Evolutionary conservation across 2,329 filamentous ascomycete genomes (phyloP), one percentile per base, ranked within the genome.

Genomic region (Talaromyces sp.): DNA sequence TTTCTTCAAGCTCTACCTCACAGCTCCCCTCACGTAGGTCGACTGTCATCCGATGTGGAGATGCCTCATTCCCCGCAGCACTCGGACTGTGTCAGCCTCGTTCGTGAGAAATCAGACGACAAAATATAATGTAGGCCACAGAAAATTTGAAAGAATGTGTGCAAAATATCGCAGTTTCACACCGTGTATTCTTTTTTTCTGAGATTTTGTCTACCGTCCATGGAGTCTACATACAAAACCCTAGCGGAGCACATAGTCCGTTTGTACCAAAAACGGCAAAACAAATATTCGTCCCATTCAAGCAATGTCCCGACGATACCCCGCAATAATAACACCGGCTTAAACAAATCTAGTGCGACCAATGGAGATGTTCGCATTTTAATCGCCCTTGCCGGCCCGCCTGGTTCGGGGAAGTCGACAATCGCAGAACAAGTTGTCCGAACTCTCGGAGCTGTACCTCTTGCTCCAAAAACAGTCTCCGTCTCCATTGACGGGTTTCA

Each of bases 401-500:
- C 64, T 16, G 64, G 64, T 18, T 62, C 63, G 34, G 65, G 65
- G 10, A 66, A 66, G 44, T 51, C 63, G 18, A 66, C 64, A 10
- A 63, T 64, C 16, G 64, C 64, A 23, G 53, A 52, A 16, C 31
- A 63, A 44, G 44, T 66, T 18, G 63, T 54, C 28, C n/a, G 33
- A 54, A 14, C 51, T 12, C 51, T 54, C 2, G 51, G 12, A 10
- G 28, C 27, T 54, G 33, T 54, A 54, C 51, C 51, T 4, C 33
- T 8, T 23, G 51, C 51, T 33, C 51, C 51, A 14, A 54, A 54
- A 54, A 31, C 51, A 10, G 51, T 54, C 14, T 33, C 51, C 28
- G 56, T 68, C 5, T 61, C 65, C 14, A 65, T 69, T 63, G 68
- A 70, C 42, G 68, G 68, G 18, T 70, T 69, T 56, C 68, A 70